A percentile compares a stretch with the other conserved stretches of the same genome.
phyloP scores from a whole-genome alignment of 164 flowering plant species.

The Stephania yunnanensis region DNA sequence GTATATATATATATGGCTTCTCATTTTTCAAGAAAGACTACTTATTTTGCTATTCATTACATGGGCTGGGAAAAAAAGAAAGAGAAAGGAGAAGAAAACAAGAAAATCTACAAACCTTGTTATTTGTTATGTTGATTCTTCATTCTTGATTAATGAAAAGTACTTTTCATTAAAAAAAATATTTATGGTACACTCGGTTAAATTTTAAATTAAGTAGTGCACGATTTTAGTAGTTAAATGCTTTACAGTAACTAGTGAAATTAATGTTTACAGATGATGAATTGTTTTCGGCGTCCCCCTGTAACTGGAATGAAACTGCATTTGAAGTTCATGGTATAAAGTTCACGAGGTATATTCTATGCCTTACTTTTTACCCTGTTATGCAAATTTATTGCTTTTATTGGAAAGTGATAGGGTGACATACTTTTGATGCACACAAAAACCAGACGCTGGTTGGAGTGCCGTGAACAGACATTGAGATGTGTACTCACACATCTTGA shows the following conservation, averaged over 20 bases:
- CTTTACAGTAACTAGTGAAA: background rate
- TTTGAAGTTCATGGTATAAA: background rate
- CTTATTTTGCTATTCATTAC: background rate
- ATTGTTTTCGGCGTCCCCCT: background rate
- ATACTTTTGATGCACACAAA: too few species aligned
- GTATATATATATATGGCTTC: background rate
- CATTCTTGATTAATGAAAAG: background rate
- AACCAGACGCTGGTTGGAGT: too few species aligned
- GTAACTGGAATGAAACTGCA: background rate
- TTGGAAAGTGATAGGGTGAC: background rate
- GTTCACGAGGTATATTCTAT: background rate
- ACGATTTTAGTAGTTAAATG: background rate
- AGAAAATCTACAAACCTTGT: background rate
- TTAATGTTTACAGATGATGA: background rate
- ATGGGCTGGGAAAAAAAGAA: background rate
- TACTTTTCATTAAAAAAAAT: background rate
- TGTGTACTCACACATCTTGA: too few species aligned
- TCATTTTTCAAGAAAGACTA: background rate
- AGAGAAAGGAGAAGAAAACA: too few species aligned
- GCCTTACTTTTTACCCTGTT: background rate
- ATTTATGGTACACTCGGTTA: background rate
- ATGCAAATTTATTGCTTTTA: background rate
- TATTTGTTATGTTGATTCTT: background rate
- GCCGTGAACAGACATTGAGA: too few species aligned
- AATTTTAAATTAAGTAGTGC: background rate